phyloP scores from a whole-genome alignment of 805 yeast species.

The Yarrowia sp. region DNA sequence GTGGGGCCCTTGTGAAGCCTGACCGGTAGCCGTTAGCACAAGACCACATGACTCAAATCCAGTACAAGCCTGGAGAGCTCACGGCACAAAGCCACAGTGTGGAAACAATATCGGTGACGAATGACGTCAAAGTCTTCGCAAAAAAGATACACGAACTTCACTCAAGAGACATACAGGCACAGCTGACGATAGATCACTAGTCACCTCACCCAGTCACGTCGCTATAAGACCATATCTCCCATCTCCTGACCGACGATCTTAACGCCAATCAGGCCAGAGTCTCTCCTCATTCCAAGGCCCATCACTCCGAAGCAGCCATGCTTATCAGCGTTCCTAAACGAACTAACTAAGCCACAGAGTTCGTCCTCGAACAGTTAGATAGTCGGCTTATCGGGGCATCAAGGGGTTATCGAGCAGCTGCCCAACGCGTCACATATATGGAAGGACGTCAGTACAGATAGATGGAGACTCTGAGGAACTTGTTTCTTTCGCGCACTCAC shows the following conservation, averaged over 20 bases:
- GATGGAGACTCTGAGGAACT: too few species aligned
- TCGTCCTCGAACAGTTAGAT: background rate
- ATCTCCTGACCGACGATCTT: slow-evolving; percentile 1
- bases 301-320: slow-evolving; percentile 21
- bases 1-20: background rate
- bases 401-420: background rate
- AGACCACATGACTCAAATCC: slow-evolving; percentile 1
- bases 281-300: slow-evolving; percentile 1
- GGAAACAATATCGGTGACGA: too few species aligned
- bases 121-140: too few species aligned
- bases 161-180: too few species aligned
- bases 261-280: background rate
- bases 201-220: too few species aligned
- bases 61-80: background rate
- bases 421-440: too few species aligned
- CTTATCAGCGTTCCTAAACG: slow-evolving; percentile 10
- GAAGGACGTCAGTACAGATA: too few species aligned
- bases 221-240: too few species aligned
- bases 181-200: too few species aligned
- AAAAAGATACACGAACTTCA: too few species aligned
- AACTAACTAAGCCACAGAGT: slow-evolving; percentile 1
- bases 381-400: background rate
- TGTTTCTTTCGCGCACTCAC: too few species aligned
- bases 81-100: slow-evolving; percentile 8
- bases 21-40: slow-evolving; percentile 9